Conservation (phyloP, 768 basidiomycete species). For the Suillus luteus region DNA sequence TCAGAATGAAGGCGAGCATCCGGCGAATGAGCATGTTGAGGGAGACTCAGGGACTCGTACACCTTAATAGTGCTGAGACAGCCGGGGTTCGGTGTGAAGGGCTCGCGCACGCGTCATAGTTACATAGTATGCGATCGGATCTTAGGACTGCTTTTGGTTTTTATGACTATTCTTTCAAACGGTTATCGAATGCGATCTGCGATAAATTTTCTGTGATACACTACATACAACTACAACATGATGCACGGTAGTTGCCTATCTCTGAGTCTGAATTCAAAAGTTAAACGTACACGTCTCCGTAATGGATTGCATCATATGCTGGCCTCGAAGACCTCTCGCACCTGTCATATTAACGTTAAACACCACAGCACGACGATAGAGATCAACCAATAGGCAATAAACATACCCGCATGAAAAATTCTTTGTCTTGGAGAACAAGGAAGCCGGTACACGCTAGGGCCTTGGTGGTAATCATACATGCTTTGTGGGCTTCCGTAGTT, state of each 20-base stretch:
- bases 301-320: background rate
- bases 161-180: constrained; percentile 5
- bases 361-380: background rate
- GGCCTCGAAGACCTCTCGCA: background rate
- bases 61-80: constrained; percentile 8
- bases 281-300: background rate
- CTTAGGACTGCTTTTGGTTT: constrained; percentile 3
- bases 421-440: constrained; percentile 55
- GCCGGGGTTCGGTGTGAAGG: constrained; percentile 1
- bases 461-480: constrained; percentile 57
- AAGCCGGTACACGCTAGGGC: constrained; percentile 64
- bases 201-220: background rate
- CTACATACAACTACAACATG: background rate
- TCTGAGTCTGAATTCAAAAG: background rate
- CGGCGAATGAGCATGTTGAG: constrained; percentile 17
- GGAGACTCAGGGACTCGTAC: constrained; percentile 13
- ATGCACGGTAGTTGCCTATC: background rate
- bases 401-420: constrained; percentile 58
- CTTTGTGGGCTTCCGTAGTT: constrained; percentile 61
- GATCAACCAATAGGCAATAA: background rate
- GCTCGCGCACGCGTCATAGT: background rate
- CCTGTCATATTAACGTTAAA: constrained; percentile 2
- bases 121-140: background rate
- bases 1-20: constrained; percentile 31
- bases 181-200: background rate